Evolutionary conservation across 768 basidiomycete species (phyloP).

Genomic region (Cystoderma amianthinum): DNA sequence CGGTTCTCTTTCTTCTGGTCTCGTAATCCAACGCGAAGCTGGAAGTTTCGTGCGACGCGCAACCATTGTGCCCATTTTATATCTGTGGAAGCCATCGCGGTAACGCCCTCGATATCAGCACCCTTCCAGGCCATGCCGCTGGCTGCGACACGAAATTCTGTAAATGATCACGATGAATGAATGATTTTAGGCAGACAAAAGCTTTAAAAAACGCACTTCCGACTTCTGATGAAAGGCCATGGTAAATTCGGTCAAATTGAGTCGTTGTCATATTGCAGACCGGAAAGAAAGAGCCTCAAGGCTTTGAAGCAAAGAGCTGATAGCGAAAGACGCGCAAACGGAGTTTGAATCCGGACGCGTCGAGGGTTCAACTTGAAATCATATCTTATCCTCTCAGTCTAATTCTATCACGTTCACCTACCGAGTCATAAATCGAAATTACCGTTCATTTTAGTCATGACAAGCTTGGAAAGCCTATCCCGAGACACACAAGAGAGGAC

Average conservation of each 20-base stretch:
- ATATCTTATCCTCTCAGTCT: background rate
- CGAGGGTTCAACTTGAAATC: constrained; percentile 3
- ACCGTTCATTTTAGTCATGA: no score
- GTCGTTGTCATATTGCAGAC: constrained; percentile 44
- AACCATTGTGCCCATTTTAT: constrained; percentile 91
- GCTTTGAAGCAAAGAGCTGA: constrained; percentile 2
- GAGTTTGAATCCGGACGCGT: constrained; percentile 35
- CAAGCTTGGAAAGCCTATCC: constrained; percentile 58
- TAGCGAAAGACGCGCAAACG: constrained; percentile 31
- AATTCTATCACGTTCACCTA: no score
- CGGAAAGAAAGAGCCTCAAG: background rate
- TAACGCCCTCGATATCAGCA: constrained; percentile 55
- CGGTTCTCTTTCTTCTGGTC: constrained; percentile 51
- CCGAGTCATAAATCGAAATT: no score
- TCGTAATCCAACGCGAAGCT: constrained; percentile 78
- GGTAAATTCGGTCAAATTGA: constrained; percentile 83
- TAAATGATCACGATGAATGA: constrained; percentile 8
- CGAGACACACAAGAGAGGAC: constrained; percentile 69
- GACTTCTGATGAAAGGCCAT: constrained; percentile 60
- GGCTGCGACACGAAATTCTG: constrained; percentile 82
- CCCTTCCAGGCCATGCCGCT: constrained; percentile 96
- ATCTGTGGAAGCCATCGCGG: constrained; percentile 58
- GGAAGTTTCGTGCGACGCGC: constrained; percentile 87
- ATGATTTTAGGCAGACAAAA: constrained; percentile 2
- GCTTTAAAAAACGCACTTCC: constrained; percentile 72